Evolutionary conservation across 371 early-diverging fungal species (phyloP).

Genomic region (Mucor sp.): DNA sequence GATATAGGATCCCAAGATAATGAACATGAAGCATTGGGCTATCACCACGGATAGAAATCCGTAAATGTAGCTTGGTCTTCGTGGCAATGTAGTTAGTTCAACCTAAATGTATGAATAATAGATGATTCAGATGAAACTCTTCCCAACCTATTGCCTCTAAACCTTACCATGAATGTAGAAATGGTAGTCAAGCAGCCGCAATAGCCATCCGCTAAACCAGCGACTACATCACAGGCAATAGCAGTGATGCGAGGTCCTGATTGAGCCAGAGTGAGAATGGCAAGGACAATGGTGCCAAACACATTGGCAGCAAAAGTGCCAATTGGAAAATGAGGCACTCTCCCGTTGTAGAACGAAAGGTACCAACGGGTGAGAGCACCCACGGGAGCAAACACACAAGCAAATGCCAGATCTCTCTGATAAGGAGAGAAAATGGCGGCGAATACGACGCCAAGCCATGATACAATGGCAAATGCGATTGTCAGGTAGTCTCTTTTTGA

Average conservation of each 20-base stretch:
- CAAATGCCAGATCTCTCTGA: conserved; percentile 44
- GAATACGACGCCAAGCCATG: conserved; percentile 51
- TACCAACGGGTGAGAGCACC: conserved; percentile 73
- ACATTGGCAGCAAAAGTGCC: conserved; percentile 76
- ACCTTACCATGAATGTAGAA: conserved; percentile 67
- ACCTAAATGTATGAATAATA: conserved; percentile 23
- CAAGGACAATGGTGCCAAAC: conserved; percentile 58
- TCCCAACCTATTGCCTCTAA: not conserved
- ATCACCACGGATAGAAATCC: conserved; percentile 45
- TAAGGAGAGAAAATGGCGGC: conserved; percentile 31
- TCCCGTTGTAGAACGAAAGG: conserved; percentile 57
- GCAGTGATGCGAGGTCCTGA: conserved; percentile 15
- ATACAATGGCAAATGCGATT: conserved; percentile 19
- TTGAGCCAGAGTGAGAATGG: conserved; percentile 51
- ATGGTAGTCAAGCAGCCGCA: conserved; percentile 80
- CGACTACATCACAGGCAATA: conserved; percentile 52
- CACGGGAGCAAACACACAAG: conserved; percentile 59
- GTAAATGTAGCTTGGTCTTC: conserved; percentile 47
- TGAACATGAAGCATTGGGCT: conserved; percentile 53
- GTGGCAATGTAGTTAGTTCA: conserved; percentile 46
- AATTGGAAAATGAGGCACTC: conserved; percentile 43
- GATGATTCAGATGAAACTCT: not conserved
- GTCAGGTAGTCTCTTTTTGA: conserved; percentile 19
- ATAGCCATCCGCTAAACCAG: conserved; percentile 64
- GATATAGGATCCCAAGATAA: conserved; percentile 53